Evolutionary conservation across 768 basidiomycete genomes (phyloP).

Genomic region (Pholiota microspora): DNA sequence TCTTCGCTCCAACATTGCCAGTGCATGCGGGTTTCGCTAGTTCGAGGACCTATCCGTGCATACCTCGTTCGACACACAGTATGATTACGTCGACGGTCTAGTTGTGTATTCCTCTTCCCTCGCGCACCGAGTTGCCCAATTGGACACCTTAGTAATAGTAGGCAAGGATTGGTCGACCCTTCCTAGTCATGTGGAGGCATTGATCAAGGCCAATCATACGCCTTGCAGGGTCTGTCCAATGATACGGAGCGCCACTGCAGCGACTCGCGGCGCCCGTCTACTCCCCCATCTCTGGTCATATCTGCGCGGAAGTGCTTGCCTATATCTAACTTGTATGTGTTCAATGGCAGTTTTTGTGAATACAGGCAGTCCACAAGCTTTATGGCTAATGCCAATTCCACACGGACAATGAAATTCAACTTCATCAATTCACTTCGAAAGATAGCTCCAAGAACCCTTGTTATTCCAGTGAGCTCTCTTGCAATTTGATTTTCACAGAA

Average conservation of each 20-base stretch:
- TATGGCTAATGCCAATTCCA: background rate
- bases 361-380: no score
- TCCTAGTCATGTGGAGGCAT: background rate
- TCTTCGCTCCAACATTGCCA: slow-evolving; percentile 54
- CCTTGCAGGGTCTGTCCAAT: background rate
- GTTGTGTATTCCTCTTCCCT: background rate
- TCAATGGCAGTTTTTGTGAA: background rate
- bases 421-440: no score
- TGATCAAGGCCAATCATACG: background rate
- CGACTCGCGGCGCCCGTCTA: background rate
- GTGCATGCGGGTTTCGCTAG: slow-evolving; percentile 46
- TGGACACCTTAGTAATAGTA: background rate
- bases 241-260: background rate
- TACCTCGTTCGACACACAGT: background rate
- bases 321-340: background rate
- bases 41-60: background rate
- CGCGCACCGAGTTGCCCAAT: background rate
- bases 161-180: background rate
- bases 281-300: background rate
- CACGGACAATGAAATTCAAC: background rate
- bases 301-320: background rate
- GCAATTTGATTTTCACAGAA: no score
- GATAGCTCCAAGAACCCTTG: no score
- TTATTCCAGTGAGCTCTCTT: no score
- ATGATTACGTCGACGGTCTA: background rate